A percentile compares a stretch with the other conserved stretches of the same genome.
These are phyloP conservation scores for Cytospora piceicola DNA, from an alignment of 2,329 filamentous ascomycete genomes.

Conservation along the genomic window DNA sequence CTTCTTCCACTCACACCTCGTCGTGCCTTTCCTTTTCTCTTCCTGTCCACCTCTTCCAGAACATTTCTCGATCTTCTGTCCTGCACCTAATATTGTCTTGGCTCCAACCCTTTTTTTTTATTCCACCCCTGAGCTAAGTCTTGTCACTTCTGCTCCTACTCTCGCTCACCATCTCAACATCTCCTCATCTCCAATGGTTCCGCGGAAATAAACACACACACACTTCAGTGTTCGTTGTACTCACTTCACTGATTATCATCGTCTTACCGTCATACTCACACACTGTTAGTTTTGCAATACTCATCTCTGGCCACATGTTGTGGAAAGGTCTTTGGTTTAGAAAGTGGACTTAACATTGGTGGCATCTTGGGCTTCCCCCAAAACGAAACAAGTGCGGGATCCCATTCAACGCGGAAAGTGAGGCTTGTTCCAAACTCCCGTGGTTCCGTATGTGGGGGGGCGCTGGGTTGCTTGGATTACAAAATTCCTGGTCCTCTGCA, in stretches of 20 bases:
- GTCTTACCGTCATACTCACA: background rate
- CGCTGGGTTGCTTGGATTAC: background rate
- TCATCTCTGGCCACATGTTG: constrained; percentile 15
- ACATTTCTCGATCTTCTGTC: constrained; percentile 13
- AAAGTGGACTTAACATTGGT: constrained; percentile 26
- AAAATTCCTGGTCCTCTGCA: constrained; percentile 7
- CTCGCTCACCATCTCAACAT: constrained; percentile 11
- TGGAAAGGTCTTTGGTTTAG: constrained; percentile 23
- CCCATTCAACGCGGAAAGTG: background rate
- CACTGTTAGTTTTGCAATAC: background rate
- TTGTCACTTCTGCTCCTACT: too few relatives aligned
- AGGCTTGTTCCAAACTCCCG: constrained; percentile 2
- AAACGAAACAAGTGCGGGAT: background rate
- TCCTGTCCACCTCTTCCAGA: constrained; percentile 15
- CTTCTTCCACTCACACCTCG: constrained; percentile 3
- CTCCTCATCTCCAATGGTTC: background rate
- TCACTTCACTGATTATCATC: background rate
- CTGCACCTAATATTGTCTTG: constrained; percentile 22
- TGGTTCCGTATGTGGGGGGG: constrained; percentile 2
- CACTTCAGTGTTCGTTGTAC: background rate
- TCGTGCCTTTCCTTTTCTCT: constrained; percentile 13
- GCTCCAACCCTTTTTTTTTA: constrained; percentile 15
- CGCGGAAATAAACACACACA: background rate
- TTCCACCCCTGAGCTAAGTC: constrained; percentile 1
- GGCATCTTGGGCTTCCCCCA: background rate